A percentile compares a stretch with the other conserved stretches of the same genome.
These are phyloP conservation scores for Bacterosira constricta DNA, from an alignment of 108 stramenopile genomes.

Conservation along the genomic window DNA sequence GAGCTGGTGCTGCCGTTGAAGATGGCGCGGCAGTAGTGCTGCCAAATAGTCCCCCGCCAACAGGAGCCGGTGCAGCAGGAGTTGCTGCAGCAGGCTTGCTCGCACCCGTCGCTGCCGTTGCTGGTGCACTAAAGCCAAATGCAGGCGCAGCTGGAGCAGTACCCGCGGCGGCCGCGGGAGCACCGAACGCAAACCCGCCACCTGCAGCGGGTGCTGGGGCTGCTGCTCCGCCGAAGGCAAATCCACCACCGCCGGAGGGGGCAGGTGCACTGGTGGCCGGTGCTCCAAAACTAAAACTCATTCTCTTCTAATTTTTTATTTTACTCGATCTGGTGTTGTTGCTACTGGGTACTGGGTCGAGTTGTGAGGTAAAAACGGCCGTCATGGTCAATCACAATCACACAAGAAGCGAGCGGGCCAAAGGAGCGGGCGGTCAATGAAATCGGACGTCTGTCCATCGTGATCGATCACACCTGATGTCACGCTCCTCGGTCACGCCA, in stretches of 20 bases:
- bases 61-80: too few species aligned
- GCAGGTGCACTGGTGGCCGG: background rate
- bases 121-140: slow-evolving; percentile 16
- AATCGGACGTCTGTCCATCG: too few species aligned
- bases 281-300: slow-evolving; percentile 4
- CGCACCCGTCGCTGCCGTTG: slow-evolving; percentile 16
- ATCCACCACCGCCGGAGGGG: slow-evolving; percentile 1
- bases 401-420: too few species aligned
- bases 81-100: background rate
- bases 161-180: slow-evolving; percentile 2
- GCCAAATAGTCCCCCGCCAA: slow-evolving; percentile 26
- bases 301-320: too few species aligned
- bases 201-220: slow-evolving; percentile 20
- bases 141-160: slow-evolving; percentile 9
- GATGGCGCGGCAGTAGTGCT: slow-evolving; percentile 23
- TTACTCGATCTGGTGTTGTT: too few species aligned
- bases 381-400: too few species aligned
- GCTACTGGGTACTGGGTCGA: too few species aligned
- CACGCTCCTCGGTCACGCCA: too few species aligned
- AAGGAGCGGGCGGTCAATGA: too few species aligned
- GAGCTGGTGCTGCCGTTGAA: background rate
- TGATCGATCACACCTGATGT: too few species aligned
- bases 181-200: slow-evolving; percentile 1
- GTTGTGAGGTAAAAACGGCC: too few species aligned
- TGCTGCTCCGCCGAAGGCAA: slow-evolving; percentile 25